phyloP scores from a whole-genome alignment of 2,329 filamentous ascomycete genomes.

The Monosporascus sp. region DNA sequence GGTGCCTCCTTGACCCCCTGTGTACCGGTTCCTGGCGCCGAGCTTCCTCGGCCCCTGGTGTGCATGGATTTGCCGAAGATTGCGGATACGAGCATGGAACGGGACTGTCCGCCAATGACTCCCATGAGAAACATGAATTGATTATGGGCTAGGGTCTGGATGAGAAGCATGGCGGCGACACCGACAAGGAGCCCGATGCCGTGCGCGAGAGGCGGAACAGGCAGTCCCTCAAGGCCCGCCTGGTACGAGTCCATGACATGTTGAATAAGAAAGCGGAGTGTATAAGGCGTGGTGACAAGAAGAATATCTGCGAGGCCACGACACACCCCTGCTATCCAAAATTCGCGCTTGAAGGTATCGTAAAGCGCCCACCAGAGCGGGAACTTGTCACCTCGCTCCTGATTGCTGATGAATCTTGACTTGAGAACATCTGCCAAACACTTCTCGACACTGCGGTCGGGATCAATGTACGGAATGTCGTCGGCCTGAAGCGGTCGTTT shows the following conservation, averaged over 20 bases:
- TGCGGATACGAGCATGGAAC: conserved; percentile 71
- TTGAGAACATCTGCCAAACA: conserved; percentile 60
- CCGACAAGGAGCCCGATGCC: conserved; percentile 78
- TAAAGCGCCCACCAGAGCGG: conserved; percentile 73
- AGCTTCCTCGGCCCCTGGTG: conserved; percentile 43
- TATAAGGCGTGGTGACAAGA: conserved; percentile 75
- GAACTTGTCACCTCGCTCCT: conserved; percentile 58
- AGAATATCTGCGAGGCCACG: conserved; percentile 65
- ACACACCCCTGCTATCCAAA: conserved; percentile 71
- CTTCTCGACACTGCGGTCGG: conserved; percentile 60
- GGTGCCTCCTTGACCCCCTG: conserved; percentile 28
- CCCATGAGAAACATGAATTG: conserved; percentile 87
- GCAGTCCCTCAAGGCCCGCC: conserved; percentile 42
- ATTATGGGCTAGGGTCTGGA: conserved; percentile 72
- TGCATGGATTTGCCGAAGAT: conserved; percentile 86
- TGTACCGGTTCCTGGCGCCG: conserved; percentile 38
- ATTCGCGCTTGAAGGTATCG: conserved; percentile 76
- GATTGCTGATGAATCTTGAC: conserved; percentile 59
- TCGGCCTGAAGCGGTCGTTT: conserved; percentile 71
- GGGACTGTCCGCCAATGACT: conserved; percentile 74
- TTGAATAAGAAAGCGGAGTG: conserved; percentile 73
- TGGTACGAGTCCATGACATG: conserved; percentile 74
- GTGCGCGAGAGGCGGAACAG: conserved; percentile 60
- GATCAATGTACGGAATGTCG: conserved; percentile 83
- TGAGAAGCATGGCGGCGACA: conserved; percentile 74